Conservation (phyloP, 148 eudicot genomes). For the Camellia granthamiana region DNA sequence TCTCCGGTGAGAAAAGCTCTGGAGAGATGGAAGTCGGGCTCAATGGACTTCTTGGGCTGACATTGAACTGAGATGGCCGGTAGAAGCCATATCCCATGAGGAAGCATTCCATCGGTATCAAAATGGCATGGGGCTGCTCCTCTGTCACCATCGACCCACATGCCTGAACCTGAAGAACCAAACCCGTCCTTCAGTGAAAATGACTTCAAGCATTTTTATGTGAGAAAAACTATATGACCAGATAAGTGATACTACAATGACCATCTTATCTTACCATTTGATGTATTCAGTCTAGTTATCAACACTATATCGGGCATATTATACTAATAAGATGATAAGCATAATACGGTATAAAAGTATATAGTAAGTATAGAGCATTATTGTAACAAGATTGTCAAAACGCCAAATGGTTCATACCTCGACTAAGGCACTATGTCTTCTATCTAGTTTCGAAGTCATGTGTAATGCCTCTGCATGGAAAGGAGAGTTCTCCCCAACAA, state of each 20-base stretch:
- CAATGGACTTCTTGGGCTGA: conserved; percentile 91
- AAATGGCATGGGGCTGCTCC: conserved; percentile 89
- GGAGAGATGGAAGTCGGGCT: conserved; percentile 85
- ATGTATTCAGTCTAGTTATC: too few relatives aligned
- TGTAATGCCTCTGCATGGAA: conserved; percentile 85
- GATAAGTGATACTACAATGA: too few relatives aligned
- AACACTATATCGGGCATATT: too few relatives aligned
- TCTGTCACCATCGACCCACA: conserved; percentile 92
- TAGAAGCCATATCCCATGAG: conserved; percentile 84
- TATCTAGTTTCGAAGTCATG: conserved; percentile 81
- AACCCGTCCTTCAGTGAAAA: neutral
- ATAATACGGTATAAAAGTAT: too few relatives aligned
- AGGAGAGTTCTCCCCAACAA: conserved; percentile 81
- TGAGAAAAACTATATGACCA: neutral
- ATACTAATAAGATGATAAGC: too few relatives aligned
- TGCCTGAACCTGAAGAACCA: conserved; percentile 61
- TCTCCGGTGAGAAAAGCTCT: conserved; percentile 90
- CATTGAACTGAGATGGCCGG: conserved; percentile 54
- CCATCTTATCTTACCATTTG: too few relatives aligned
- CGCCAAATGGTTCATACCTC: conserved; percentile 48
- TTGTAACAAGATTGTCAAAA: neutral
- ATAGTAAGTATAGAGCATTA: too few relatives aligned
- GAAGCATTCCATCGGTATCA: conserved; percentile 81
- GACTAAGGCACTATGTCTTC: conserved; percentile 74
- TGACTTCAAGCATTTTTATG: neutral